A percentile compares a stretch with the other conserved stretches of the same genome.
phyloP scores from a whole-genome alignment of 345 rosid genomes.

The Gynandropsis gynandra region DNA sequence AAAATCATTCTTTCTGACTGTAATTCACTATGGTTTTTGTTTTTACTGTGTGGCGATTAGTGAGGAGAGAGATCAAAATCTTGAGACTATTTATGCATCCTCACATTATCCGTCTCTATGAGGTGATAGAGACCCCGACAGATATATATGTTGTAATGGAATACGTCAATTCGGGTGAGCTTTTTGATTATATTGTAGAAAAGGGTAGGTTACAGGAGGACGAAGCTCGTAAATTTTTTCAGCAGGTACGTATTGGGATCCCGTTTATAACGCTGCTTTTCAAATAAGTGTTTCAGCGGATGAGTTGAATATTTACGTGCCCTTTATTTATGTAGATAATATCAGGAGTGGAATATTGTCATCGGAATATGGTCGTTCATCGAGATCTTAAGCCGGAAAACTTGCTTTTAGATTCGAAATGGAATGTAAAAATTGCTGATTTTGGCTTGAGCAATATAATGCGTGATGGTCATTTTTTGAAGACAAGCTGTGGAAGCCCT shows the following conservation, averaged over 20 bases:
- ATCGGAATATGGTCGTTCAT: slow-evolving; percentile 87
- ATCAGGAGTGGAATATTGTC: slow-evolving; percentile 90
- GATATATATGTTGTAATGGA: slow-evolving; percentile 88
- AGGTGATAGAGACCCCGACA: slow-evolving; percentile 78
- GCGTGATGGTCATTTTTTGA: slow-evolving; percentile 92
- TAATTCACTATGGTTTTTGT: not conserved
- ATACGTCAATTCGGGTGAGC: slow-evolving; percentile 90
- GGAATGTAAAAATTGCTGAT: slow-evolving; percentile 93
- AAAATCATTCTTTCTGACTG: too few species aligned
- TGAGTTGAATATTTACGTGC: not conserved
- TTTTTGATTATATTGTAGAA: slow-evolving; percentile 88
- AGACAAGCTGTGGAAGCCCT: slow-evolving; percentile 96
- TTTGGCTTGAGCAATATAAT: slow-evolving; percentile 93
- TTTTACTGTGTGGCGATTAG: slow-evolving; percentile 32
- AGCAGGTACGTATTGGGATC: slow-evolving; percentile 52
- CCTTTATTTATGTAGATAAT: slow-evolving; percentile 56
- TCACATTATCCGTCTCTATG: slow-evolving; percentile 82
- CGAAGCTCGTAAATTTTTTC: slow-evolving; percentile 86
- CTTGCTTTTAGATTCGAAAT: slow-evolving; percentile 80
- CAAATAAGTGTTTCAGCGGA: not conserved
- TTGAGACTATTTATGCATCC: slow-evolving; percentile 94
- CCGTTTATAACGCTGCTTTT: slow-evolving; percentile 10
- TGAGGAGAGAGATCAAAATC: slow-evolving; percentile 87
- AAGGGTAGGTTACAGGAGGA: slow-evolving; percentile 90
- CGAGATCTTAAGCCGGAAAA: slow-evolving; percentile 98